A percentile compares a stretch with the other conserved stretches of the same genome.
These are phyloP conservation scores for Jatropha curcas DNA, from an alignment of 345 rosid genomes.

Conservation along the genomic window DNA sequence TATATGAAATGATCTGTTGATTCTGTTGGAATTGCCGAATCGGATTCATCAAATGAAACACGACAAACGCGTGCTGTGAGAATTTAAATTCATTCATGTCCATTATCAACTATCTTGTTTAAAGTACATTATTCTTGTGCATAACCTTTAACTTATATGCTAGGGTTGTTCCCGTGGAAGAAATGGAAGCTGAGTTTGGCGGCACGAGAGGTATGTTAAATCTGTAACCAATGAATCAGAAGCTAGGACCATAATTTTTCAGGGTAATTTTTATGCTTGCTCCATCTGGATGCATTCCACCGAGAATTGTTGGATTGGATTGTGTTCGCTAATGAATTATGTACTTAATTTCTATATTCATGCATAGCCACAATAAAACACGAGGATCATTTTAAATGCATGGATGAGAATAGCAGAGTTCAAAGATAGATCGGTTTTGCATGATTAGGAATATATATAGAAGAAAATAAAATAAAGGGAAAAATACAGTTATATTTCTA, in stretches of 20 bases:
- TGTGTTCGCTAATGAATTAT: background rate
- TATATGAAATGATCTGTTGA: background rate
- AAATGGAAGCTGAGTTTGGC: background rate
- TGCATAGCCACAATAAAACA: too few relatives aligned
- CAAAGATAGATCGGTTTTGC: too few relatives aligned
- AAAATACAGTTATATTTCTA: too few relatives aligned
- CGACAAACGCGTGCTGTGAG: background rate
- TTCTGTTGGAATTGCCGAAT: background rate
- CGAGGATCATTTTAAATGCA: too few relatives aligned
- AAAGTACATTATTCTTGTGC: background rate
- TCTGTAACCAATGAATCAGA: background rate
- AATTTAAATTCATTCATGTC: conserved; percentile 1
- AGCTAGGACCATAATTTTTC: background rate
- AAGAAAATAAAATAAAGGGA: too few relatives aligned
- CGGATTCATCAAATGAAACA: background rate
- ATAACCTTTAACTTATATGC: background rate
- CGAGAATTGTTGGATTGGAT: background rate
- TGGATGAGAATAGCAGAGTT: too few relatives aligned
- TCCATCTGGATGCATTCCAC: background rate
- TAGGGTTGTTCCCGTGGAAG: background rate
- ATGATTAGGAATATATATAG: too few relatives aligned
- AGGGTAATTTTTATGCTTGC: background rate
- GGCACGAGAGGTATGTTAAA: background rate
- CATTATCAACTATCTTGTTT: background rate
- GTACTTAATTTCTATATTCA: background rate